Base-by-base conservation (phyloP, 495 filamentous ascomycete species). In the Cairneyella variabilis region DNA sequence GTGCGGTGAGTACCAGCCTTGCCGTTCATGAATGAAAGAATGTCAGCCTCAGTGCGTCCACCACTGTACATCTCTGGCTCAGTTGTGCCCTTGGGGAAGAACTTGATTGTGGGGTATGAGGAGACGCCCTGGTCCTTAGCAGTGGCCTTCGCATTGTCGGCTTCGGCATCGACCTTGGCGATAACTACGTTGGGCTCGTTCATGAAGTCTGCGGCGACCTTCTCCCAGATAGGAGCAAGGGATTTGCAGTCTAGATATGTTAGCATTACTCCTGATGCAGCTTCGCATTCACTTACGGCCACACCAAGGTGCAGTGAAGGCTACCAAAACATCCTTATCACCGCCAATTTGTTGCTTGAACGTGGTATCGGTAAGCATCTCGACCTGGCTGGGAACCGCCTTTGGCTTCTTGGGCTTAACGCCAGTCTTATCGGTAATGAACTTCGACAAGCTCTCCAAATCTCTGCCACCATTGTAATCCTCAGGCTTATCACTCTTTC, bases 261-360 rank as follows among this genome's bases (percentile, higher is more conserved):
- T 62, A 74, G 71, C 54, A 51, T 8, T 22, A 25, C 14, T n/a
- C 40, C 11, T 44, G 17, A 46, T 26, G 43, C 51, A 45, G 53
- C 48, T 53, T 36, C 71, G 44, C 20, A 22, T 52, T 48, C 51
- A 90, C 91, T 63, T 82, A 96, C 91, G 91, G 70, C 91, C 91
- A 78, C 91, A 97, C 91, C 91, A 97, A 42, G 91, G 91, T 52
- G 91, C 90, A 53, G 91, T 97, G 70, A 98, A 98, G 22, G 95
- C 91, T 61, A 98, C 92, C 52, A 98, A 69, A 6, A 96, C 90
- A 71, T 95, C 75, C 81, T 95, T 91, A 51, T 95, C 89, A 22
- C 82, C 75, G 39, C 92, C 91, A 73, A 97, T 76, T 22, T 73
- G 66, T 64, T 83, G 72, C 76, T 84, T 82, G 76, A 97, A 97